Evolutionary conservation across 805 yeast genomes (phyloP).

Genomic region (Torulaspora gathmanii): DNA sequence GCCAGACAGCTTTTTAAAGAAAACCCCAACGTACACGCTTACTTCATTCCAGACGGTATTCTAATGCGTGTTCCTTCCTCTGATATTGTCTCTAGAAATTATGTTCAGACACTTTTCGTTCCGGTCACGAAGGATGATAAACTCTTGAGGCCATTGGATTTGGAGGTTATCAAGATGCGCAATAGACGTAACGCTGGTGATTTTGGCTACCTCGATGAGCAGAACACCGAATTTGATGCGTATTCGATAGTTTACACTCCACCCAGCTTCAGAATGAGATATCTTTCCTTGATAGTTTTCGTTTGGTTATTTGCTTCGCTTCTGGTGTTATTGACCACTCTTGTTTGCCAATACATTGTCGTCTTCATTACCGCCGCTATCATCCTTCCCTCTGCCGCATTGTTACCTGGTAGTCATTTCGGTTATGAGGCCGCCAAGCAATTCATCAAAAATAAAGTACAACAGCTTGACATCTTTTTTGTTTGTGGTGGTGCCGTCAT

Average conservation of each 20-base stretch:
- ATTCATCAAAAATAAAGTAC: slow-evolving; percentile 9
- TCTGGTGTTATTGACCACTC: slow-evolving; percentile 22
- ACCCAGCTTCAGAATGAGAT: slow-evolving; percentile 61
- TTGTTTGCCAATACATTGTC: slow-evolving; percentile 19
- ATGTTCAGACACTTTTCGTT: slow-evolving; percentile 63
- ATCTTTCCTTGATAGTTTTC: slow-evolving; percentile 40
- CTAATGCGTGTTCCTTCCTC: slow-evolving; percentile 82
- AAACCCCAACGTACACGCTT: slow-evolving; percentile 43
- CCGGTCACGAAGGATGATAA: slow-evolving; percentile 78
- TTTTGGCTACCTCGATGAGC: slow-evolving; percentile 42
- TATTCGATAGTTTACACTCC: slow-evolving; percentile 85
- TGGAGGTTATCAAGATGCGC: slow-evolving; percentile 32
- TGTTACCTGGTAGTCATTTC: background rate
- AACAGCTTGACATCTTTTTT: slow-evolving; percentile 19
- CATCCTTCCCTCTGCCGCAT: slow-evolving; percentile 8
- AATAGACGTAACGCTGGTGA: slow-evolving; percentile 40
- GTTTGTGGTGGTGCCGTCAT: slow-evolving; percentile 22
- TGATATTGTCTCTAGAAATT: slow-evolving; percentile 67
- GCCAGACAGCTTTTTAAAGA: slow-evolving; percentile 43
- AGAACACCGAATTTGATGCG: slow-evolving; percentile 38
- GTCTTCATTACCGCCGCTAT: slow-evolving; percentile 13
- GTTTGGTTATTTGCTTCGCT: slow-evolving; percentile 45
- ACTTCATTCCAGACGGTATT: slow-evolving; percentile 74
- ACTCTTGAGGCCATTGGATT: slow-evolving; percentile 41
- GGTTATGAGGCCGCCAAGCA: background rate